Evolutionary conservation across 257 asterid genomes (phyloP).

Genomic region (Solanum paucissectum): DNA sequence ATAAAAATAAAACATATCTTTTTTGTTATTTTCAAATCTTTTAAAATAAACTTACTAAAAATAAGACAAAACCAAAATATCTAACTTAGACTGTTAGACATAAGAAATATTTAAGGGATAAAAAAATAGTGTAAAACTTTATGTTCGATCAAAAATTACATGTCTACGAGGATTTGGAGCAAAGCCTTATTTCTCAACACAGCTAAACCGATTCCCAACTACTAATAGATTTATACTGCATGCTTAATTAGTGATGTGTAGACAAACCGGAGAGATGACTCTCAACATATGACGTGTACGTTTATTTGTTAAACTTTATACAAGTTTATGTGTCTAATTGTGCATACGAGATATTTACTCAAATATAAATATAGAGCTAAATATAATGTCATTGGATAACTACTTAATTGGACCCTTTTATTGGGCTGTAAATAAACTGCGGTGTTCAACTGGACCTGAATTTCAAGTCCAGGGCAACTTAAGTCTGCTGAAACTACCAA

Average conservation of each 20-base stretch:
- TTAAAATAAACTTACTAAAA: too few species aligned
- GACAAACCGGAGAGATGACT: background rate
- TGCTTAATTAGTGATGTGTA: background rate
- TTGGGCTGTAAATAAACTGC: background rate
- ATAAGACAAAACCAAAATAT: too few species aligned
- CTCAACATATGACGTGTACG: accelerated
- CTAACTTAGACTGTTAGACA: too few species aligned
- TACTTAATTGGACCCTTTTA: background rate
- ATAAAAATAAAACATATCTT: too few species aligned
- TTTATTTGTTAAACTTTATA: too few species aligned
- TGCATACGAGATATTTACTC: background rate
- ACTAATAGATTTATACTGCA: background rate
- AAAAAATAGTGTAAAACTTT: too few species aligned
- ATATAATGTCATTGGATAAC: background rate
- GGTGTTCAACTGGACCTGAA: background rate
- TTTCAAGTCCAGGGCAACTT: background rate
- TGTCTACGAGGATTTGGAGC: background rate
- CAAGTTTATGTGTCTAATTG: accelerated
- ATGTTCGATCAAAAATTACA: too few species aligned
- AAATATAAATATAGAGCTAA: too few species aligned
- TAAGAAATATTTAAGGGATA: too few species aligned
- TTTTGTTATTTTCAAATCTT: too few species aligned
- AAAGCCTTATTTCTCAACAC: background rate
- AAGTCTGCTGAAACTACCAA: background rate
- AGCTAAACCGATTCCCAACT: background rate